Evolutionary conservation across 192 early-diverging fungal genomes (phyloP), one percentile per base, ranked within the genome.

Genomic region (Glomus cerebriforme): DNA sequence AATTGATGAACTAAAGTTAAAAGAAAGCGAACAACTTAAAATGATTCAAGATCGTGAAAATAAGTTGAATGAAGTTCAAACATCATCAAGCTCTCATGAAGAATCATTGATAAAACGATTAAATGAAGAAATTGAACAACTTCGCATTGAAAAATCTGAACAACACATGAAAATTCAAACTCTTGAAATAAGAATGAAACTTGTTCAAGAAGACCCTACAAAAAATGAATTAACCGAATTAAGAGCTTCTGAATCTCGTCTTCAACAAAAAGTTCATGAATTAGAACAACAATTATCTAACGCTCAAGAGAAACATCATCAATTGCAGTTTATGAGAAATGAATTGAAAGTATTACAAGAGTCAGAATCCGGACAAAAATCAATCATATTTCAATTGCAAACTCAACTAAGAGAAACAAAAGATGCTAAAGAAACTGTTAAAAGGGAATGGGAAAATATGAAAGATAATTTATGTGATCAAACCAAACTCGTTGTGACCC

Each of bases 221-320:
- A 67, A 73, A 58, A 47, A 58, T 12, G 71, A 73, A 22, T 24
- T 73, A 2, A 7, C 27, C 26, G 45, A 73, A 58, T 17, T 58
- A 19, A 45, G 29, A 47, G 5, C 34, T 27, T n/a, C 24, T 9
- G 45, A 73, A 58, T 49, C 13, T 17, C 19, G 9, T 27, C 45
- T 54, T 15, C 26, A 58, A 47, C 39, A 45, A 73, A 73, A 73
- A 31, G 47, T 58, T 47, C 29, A 45, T 27, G 71, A 73, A n/a
- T 47, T 58, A 73, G 71, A 73, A 73, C 27, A 34, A 32, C 31
- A 67, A 37, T 19, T 67, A 9, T 8, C 1, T n/a, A 35, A 24
- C 1, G 49, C 34, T 27, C 22, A 73, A 73, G 34, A 7, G 12
- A 58, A 73, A 73, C 32, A 37, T 45, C 22, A 73, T 19, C 10